Evolutionary conservation across 768 basidiomycete genomes (phyloP), one percentile per base, ranked within the genome.

Genomic region (Tubosaeta sp.): DNA sequence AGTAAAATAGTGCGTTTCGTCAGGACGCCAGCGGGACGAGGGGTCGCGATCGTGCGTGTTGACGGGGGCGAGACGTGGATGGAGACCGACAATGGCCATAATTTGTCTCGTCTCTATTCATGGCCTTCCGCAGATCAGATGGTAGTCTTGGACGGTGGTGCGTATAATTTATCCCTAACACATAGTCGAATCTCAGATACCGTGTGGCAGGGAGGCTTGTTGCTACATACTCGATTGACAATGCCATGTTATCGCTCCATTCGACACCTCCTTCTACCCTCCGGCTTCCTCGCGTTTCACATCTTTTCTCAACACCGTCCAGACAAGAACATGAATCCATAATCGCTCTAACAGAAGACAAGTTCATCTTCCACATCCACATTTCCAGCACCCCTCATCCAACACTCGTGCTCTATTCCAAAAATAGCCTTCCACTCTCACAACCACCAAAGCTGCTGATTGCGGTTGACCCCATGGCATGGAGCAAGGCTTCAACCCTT

Each of bases 401-500:
- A 6, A 63, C 70, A 6, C 66, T 87, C 9, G 59, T 63, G 16
- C 56, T 88, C 9, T 62, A 76, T 49, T 78, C 80, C 13, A 73
- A 75, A 43, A 74, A 73, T 25, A 66, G 63, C 31, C 73, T 90
- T 3, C 86, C 87, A 0, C 70, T 85, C 10, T 51, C 72, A 1
- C 64, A 66, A 44, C 71, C 75, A 13, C 70, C 73, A 11, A 70
- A 72, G 46, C 72, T 82, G 52, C 83, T 93, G 24, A 63, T 90
- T 24, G 86, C 87, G 13, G 88, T 93, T 7, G 90, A 93, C 64
- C 90, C 90, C 0, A 93, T 91, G 90, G 84, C 83, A 9, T 90
- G 90, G 90, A 80, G 81, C 46, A 66, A 69, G 49, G 67, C 69
- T 19, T 65, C 70, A 6, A 61, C 71, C 34, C 76, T 76, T 72